A percentile compares a stretch with the other conserved stretches of the same genome.
These are phyloP conservation scores for Amaranthus cruentus DNA, from an alignment of 148 eudicot species.

Conservation along the genomic window DNA sequence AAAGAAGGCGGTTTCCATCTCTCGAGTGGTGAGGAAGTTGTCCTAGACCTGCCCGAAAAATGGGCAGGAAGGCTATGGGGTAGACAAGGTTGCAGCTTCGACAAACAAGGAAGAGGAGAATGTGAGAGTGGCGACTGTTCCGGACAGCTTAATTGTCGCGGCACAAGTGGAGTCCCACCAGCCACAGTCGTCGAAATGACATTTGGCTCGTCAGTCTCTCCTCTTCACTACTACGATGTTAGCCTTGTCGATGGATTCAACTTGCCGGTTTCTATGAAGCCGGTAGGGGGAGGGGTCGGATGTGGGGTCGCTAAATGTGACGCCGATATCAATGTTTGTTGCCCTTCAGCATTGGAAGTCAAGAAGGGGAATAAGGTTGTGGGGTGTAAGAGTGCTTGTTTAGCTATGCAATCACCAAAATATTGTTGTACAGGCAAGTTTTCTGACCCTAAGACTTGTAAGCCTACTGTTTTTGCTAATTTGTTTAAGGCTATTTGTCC, in stretches of 20 bases:
- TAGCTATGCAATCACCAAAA: slow-evolving; percentile 63
- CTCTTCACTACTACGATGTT: slow-evolving; percentile 85
- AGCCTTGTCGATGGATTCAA: slow-evolving; percentile 92
- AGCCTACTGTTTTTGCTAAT: slow-evolving; percentile 62
- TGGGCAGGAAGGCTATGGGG: slow-evolving; percentile 97
- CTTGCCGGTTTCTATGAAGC: slow-evolving; percentile 72
- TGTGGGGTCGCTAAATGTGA: slow-evolving; percentile 73
- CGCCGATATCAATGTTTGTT: slow-evolving; percentile 62
- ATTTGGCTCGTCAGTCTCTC: slow-evolving; percentile 61
- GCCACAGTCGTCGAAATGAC: slow-evolving; percentile 91
- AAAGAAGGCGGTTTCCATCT: slow-evolving; percentile 76
- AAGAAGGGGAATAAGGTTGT: slow-evolving; percentile 49
- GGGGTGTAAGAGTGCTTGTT: slow-evolving; percentile 87
- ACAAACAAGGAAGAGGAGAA: slow-evolving; percentile 51
- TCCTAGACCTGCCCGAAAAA: slow-evolving; percentile 60
- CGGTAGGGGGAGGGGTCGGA: slow-evolving; percentile 70
- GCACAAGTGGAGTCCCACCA: slow-evolving; percentile 69
- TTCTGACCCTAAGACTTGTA: slow-evolving; percentile 62
- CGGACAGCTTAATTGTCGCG: slow-evolving; percentile 58
- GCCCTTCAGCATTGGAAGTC: slow-evolving; percentile 76
- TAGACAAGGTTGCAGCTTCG: slow-evolving; percentile 71
- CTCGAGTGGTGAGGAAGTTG: slow-evolving; percentile 56
- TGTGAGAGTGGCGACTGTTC: slow-evolving; percentile 80
- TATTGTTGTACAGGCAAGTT: slow-evolving; percentile 74
- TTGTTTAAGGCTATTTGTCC: slow-evolving; percentile 85